Evolutionary conservation across 352 stramenopile genomes (phyloP), one percentile per base, ranked within the genome.

Genomic region (Labyrinthula sp.): DNA sequence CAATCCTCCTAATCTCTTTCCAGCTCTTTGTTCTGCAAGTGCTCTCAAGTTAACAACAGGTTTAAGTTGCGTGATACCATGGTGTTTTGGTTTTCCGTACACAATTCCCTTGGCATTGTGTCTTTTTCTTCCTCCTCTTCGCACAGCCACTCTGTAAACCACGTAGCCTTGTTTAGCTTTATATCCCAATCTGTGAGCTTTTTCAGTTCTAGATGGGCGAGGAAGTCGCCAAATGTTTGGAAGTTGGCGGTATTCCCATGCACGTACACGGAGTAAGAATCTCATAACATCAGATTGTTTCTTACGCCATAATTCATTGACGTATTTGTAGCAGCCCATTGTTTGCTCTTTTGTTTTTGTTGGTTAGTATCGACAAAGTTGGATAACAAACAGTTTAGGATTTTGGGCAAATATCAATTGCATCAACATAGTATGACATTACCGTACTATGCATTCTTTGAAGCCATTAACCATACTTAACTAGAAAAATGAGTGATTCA

Each of bases 281-380:
- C 90, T 87, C 63, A 99, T 72, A 45, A 93, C 87, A 77, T 98
- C 89, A 69, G 77, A 93, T 73, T 99, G 90, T 83, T 99, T 99
- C 63, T 94, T 90, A 74, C 92, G 91, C 89, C 89, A 99, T 29
- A 99, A 63, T 72, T 99, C 90, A 70, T 97, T 84, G 63, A 97
- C 75, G 68, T 97, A 99, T 75, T 97, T 97, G 84, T 97, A 99
- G 48, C 83, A 86, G 76, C 86, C 87, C 90, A 99, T 99, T n/a
- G n/a, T n/a, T n/a, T n/a, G n/a, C n/a, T 40, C 34, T 72, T 65
- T 15, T 59, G 22, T 5, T 59, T 38, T 14, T 41, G 24, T 23
- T 41, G 12, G n/a, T 24, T 34, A 47, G 21, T n/a, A 29, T 48
- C 48, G 14, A 12, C 17, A 9, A 50, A 14, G 5, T 6, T 27